phyloP scores from a whole-genome alignment of 352 stramenopile species.

The Pythium phragmitis region DNA sequence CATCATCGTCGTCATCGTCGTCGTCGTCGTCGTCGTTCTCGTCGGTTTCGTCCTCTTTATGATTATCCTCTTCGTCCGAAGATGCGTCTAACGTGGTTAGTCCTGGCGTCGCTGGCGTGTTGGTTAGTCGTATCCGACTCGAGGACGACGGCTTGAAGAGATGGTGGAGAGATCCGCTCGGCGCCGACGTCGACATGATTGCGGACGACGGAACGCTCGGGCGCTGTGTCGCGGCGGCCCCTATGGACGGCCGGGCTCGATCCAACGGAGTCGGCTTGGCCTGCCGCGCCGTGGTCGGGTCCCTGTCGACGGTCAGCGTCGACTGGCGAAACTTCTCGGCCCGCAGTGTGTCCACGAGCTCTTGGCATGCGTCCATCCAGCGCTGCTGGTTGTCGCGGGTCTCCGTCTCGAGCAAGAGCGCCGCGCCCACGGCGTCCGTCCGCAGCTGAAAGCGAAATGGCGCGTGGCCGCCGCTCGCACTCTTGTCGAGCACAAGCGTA shows the following conservation, averaged over 20 bases:
- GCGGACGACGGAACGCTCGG: conserved; percentile 3
- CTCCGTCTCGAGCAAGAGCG: conserved; percentile 67
- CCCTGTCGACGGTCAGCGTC: conserved; percentile 21
- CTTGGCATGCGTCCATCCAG: conserved; percentile 74
- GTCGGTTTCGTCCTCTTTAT: conserved; percentile 4
- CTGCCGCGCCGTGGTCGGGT: conserved; percentile 20
- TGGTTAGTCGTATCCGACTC: conserved; percentile 16
- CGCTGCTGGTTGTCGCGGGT: conserved; percentile 56
- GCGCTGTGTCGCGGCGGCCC: conserved; percentile 1
- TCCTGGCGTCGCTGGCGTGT: too few species aligned
- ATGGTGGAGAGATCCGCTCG: not conserved
- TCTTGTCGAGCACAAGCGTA: conserved; percentile 75
- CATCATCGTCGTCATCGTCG: conserved; percentile 16
- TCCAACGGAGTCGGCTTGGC: not conserved
- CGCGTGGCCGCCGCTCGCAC: conserved; percentile 44
- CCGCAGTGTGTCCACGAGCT: conserved; percentile 61
- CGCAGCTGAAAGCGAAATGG: conserved; percentile 74
- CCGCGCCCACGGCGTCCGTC: conserved; percentile 37
- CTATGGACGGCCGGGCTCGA: not conserved
- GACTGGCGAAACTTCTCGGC: conserved; percentile 63
- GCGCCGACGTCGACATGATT: conserved; percentile 5
- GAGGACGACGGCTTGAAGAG: not conserved
- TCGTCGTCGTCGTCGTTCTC: conserved; percentile 2
- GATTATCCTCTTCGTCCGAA: conserved; percentile 21
- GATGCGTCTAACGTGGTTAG: conserved; percentile 4